Conservation (phyloP, 176 grass and related monocot genomes). For the Melocanna baccifera region DNA sequence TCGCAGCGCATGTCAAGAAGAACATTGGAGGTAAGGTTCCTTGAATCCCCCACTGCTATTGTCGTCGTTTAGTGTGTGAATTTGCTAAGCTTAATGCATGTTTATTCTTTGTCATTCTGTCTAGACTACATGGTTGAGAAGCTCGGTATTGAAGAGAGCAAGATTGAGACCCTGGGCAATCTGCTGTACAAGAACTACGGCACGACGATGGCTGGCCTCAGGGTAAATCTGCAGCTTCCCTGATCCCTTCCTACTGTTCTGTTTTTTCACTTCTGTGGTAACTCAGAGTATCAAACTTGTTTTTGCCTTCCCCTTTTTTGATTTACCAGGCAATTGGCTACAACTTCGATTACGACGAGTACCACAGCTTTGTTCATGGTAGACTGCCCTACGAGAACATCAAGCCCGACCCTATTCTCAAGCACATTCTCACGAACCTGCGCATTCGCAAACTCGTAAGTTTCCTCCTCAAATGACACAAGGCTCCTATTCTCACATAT, state of each 20-base stretch:
- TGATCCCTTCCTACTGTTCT: background rate
- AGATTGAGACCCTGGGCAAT: constrained; percentile 66
- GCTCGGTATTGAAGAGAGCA: constrained; percentile 71
- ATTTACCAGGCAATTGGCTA: constrained; percentile 76
- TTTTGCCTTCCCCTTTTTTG: background rate
- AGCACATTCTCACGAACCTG: constrained; percentile 82
- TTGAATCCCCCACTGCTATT: background rate
- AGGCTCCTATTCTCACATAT: background rate
- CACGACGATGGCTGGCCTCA: constrained; percentile 93
- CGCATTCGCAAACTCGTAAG: constrained; percentile 83
- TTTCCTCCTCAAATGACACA: background rate
- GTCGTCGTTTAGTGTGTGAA: background rate
- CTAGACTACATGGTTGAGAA: constrained; percentile 88
- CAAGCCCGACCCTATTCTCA: constrained; percentile 78
- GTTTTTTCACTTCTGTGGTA: background rate
- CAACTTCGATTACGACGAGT: constrained; percentile 84
- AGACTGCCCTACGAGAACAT: constrained; percentile 89
- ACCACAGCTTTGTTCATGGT: constrained; percentile 96
- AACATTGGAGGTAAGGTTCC: constrained; percentile 65
- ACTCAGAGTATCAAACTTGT: background rate
- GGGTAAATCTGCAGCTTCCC: constrained; percentile 39
- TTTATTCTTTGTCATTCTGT: constrained; percentile 2
- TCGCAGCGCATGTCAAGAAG: constrained; percentile 60
- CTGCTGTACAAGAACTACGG: constrained; percentile 92
- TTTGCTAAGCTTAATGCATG: constrained; percentile 1